Conservation (phyloP, 345 rosid genomes). For the Cardamine occulta region DNA sequence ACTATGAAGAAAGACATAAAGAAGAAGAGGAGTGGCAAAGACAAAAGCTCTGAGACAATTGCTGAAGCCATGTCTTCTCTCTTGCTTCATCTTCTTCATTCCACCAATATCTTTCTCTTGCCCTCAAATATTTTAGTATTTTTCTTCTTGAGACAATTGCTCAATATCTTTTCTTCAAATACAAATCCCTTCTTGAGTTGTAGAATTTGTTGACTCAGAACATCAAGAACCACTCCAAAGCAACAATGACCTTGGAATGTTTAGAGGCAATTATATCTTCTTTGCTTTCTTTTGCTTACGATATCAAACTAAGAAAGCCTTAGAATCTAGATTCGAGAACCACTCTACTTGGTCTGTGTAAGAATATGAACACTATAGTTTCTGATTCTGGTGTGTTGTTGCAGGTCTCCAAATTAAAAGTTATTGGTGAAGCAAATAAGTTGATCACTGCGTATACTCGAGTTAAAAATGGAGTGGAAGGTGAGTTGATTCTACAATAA, state of each 20-base stretch:
- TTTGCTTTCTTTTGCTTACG: conserved; percentile 42
- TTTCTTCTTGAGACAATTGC: too few species aligned
- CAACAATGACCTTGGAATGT: too few species aligned
- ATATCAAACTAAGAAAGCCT: too few species aligned
- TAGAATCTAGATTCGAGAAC: too few species aligned
- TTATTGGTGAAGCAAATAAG: conserved; percentile 80
- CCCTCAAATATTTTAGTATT: too few species aligned
- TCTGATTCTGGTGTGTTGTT: conserved; percentile 15
- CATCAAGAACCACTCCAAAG: too few species aligned
- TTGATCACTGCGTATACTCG: conserved; percentile 74
- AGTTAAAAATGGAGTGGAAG: conserved; percentile 63
- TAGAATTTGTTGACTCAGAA: too few species aligned
- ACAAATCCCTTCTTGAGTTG: too few species aligned
- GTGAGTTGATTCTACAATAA: conserved; percentile 48
- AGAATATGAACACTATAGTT: not conserved
- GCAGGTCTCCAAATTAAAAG: conserved; percentile 73
- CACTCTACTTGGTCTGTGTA: not conserved
- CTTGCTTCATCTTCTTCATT: not conserved
- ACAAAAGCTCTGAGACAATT: conserved; percentile 19
- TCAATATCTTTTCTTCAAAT: too few species aligned
- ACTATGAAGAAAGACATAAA: too few species aligned
- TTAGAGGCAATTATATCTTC: conserved; percentile 33
- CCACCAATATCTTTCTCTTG: conserved; percentile 33
- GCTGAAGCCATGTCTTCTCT: conserved; percentile 25
- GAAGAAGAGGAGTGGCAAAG: not conserved